Evolutionary conservation across 2,329 filamentous ascomycete genomes (phyloP), one percentile per base, ranked within the genome.

Genomic region (Fusarium protoensiforme): DNA sequence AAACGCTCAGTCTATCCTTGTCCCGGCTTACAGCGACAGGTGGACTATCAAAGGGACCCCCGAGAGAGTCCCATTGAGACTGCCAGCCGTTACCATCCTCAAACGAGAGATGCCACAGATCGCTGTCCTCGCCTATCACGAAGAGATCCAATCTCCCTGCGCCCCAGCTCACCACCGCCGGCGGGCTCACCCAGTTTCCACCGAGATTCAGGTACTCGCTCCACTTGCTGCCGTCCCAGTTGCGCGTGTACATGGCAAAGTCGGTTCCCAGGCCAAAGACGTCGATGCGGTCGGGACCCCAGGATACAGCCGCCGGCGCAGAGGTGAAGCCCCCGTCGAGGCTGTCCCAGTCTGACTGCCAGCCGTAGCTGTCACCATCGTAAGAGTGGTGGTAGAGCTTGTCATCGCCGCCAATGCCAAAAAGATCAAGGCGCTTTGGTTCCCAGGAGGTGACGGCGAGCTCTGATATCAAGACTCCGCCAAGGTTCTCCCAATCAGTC

Each of bases 121-220:
- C 78, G 77, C 64, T 78, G 69, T 43, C 77, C 69, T 38, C 81
- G 8, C 78, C 77, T 13, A 78, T 69, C 7, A 77, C 80, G 53
- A 80, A 81, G 13, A 81, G 65, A 33, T 79, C 76, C 33, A 79
- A 71, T 46, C 78, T 73, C 53, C 79, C 74, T 10, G 59, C 29
- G 1, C 70, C 79, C 75, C 76, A 78, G 0, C 75, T 76, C 41
- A 79, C 80, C 76, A 58, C 78, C 69, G 48, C 74, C 67, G 64
- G 74, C 70, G 33, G 80, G 62, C 41, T 72, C 66, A 4, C 24
- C 57, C 57, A 60, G 8, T 43, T 20, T 1, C 79, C 80, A 54
- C 79, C 80, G 51, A 82, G 75, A 36, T 72, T 70, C 48, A 74
- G 61, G 74, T 76, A 79, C 11, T 36, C 46, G 14, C 60, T 63